Evolutionary conservation across 169 alveolate genomes (phyloP).

Genomic region (Plasmodium vivax): DNA sequence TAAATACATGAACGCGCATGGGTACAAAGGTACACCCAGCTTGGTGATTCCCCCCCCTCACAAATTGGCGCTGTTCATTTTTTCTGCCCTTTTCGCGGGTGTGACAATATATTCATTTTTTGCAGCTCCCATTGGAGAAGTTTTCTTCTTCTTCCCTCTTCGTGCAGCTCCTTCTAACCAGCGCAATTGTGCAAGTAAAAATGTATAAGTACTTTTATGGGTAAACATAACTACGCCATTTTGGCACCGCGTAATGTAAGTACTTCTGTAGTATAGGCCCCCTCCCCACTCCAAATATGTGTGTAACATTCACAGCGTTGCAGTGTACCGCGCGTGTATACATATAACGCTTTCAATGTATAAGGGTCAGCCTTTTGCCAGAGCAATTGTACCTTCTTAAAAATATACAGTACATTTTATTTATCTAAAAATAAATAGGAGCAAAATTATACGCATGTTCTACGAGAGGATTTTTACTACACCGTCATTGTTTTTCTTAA

Average conservation of each 20-base stretch:
- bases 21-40: not conserved
- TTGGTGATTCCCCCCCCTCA: not conserved
- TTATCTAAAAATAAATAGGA: not conserved
- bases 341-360: not conserved
- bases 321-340: not conserved
- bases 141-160: not conserved
- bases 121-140: not conserved
- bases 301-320: not conserved
- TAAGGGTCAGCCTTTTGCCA: not conserved
- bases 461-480: not conserved
- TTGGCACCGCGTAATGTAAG: not conserved
- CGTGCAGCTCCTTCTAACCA: not conserved
- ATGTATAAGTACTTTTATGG: not conserved
- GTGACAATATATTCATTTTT: not conserved
- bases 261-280: not conserved
- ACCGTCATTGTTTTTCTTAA: conserved; percentile 1
- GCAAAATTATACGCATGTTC: not conserved
- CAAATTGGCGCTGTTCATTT: not conserved
- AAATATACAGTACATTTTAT: not conserved
- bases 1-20: not conserved
- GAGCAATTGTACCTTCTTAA: not conserved
- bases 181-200: not conserved
- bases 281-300: not conserved
- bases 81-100: not conserved
- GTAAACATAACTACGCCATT: not conserved